These are phyloP conservation scores for Larix sibirica DNA, from an alignment of 83 land plant genomes.

Conservation along the genomic window DNA sequence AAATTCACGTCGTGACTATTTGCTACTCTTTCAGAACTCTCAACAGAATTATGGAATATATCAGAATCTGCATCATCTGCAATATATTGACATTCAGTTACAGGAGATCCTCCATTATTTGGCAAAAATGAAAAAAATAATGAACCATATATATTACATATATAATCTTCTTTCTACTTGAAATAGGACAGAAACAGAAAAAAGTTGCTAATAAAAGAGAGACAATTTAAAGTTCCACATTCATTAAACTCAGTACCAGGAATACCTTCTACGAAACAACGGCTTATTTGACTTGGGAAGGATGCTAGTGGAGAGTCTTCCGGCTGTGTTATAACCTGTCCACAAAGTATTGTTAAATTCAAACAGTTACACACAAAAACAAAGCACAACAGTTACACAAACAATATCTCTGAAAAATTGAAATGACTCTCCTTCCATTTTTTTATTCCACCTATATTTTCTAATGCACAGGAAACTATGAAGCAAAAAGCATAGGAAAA, in stretches of 20 bases:
- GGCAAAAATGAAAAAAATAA: background rate
- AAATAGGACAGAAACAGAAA: background rate
- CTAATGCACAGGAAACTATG: background rate
- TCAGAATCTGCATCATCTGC: slow-evolving; percentile 13
- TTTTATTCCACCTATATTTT: background rate
- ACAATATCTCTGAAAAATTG: background rate
- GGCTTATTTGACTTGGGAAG: background rate
- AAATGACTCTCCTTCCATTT: background rate
- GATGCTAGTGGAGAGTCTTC: background rate
- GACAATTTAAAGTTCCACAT: background rate
- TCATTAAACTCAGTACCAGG: background rate
- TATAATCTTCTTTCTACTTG: background rate
- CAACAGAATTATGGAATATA: background rate
- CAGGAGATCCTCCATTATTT: background rate
- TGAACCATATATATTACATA: background rate
- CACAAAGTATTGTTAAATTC: background rate
- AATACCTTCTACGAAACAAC: slow-evolving; percentile 8
- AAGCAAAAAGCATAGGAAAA: background rate
- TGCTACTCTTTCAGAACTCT: background rate
- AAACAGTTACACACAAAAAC: background rate
- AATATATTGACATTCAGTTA: background rate
- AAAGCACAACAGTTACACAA: background rate
- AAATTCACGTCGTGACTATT: background rate
- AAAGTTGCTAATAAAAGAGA: background rate
- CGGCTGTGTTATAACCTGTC: background rate